Percentiles rank a stretch among this genome's conserved stretches.
Evolutionary conservation across 306 rosid genomes (phyloP).

Genomic region (Gillenia trifoliata): DNA sequence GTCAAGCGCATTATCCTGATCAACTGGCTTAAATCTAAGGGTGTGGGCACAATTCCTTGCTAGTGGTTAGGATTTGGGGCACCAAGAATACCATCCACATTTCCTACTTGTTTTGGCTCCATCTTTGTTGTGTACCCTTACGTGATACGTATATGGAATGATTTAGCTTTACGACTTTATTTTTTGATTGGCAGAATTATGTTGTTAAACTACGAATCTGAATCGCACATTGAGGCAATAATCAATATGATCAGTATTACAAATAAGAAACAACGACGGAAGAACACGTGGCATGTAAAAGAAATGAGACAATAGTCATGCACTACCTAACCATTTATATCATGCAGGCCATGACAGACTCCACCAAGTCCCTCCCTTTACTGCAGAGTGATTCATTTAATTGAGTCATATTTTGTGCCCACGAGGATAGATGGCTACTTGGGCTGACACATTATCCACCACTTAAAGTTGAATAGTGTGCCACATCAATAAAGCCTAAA

Average conservation of each 20-base stretch:
- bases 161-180: background rate
- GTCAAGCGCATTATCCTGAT: background rate
- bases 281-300: too few relatives aligned
- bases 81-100: background rate
- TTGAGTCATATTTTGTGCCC: background rate
- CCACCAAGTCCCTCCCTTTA: background rate
- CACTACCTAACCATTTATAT: background rate
- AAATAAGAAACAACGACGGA: too few relatives aligned
- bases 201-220: too few relatives aligned
- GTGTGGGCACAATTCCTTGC: background rate
- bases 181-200: too few relatives aligned
- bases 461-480: background rate
- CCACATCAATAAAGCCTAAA: background rate
- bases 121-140: background rate
- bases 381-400: background rate
- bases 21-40: background rate
- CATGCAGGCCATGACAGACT: slow-evolving; percentile 4
- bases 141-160: background rate
- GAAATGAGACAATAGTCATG: too few relatives aligned
- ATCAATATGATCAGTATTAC: too few relatives aligned
- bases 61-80: background rate
- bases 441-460: slow-evolving; percentile 9
- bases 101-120: background rate
- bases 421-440: background rate
- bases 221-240: too few relatives aligned